Conservation (phyloP, 169 alveolate species). For the Toxoplasma gondii region DNA sequence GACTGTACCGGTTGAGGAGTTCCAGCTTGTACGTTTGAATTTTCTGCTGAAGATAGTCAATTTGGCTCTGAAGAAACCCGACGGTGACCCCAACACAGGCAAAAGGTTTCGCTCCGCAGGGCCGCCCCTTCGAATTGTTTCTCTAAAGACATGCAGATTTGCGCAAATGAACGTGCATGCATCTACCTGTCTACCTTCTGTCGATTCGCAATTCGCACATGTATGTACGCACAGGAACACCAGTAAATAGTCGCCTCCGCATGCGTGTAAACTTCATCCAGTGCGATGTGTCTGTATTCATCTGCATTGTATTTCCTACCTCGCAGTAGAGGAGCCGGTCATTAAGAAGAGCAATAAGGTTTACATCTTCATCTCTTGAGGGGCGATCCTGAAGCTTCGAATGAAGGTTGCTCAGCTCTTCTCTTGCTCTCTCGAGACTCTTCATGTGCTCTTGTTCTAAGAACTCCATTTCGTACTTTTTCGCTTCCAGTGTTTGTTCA, state of each 20-base stretch:
- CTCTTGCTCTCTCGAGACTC: neutral
- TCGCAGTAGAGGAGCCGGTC: conserved; percentile 5
- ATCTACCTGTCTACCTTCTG: no score
- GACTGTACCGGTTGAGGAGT: conserved; percentile 20
- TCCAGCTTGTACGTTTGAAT: conserved; percentile 6
- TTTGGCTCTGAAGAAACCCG: neutral
- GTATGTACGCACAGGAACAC: no score
- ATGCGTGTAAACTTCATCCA: no score
- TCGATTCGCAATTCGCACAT: no score
- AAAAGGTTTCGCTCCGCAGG: no score
- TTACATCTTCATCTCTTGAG: neutral
- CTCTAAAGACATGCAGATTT: no score
- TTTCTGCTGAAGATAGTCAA: conserved; percentile 27
- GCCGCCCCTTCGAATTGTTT: no score
- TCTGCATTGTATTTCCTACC: neutral
- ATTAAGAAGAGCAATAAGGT: neutral
- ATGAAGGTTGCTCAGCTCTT: neutral
- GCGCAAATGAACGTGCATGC: no score
- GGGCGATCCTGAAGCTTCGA: neutral
- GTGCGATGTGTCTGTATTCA: no score
- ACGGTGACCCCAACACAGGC: neutral
- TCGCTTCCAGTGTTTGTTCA: conserved; percentile 22
- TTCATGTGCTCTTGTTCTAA: conserved; percentile 9
- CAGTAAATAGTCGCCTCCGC: no score
- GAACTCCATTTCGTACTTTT: conserved; percentile 22